Conservation (phyloP, 768 basidiomycete genomes). For the Coprinopsis strossmayeri region DNA sequence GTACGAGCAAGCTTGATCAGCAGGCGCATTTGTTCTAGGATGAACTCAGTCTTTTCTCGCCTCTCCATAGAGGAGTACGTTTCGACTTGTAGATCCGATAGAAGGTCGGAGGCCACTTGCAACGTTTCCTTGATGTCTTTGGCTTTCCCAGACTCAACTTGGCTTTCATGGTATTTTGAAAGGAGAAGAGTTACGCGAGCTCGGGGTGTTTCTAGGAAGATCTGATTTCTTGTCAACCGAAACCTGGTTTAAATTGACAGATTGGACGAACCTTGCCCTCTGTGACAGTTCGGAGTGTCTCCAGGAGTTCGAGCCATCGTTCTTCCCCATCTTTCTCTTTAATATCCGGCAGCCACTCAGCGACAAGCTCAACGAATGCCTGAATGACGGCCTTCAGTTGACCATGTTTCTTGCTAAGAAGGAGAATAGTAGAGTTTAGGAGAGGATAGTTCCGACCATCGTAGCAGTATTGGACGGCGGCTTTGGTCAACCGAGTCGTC, state of each 20-base stretch:
- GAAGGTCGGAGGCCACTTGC: conserved; percentile 83
- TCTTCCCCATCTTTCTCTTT: conserved; percentile 59
- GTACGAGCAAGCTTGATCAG: conserved; percentile 68
- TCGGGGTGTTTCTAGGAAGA: conserved; percentile 94
- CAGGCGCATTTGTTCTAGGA: conserved; percentile 95
- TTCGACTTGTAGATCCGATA: conserved; percentile 95
- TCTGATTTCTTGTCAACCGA: conserved; percentile 36
- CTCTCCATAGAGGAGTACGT: conserved; percentile 99
- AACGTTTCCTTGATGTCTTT: conserved; percentile 61
- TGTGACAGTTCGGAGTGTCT: conserved; percentile 85
- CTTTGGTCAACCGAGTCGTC: conserved; percentile 80
- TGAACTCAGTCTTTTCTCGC: conserved; percentile 96
- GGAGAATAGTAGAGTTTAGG: conserved; percentile 61
- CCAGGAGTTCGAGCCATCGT: conserved; percentile 81
- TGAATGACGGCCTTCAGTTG: conserved; percentile 89
- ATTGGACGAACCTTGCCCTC: conserved; percentile 81
- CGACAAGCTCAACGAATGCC: conserved; percentile 83
- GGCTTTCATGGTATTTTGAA: conserved; percentile 76
- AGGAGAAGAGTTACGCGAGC: conserved; percentile 90
- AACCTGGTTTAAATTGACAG: background rate
- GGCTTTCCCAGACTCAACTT: conserved; percentile 39
- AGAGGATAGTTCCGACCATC: conserved; percentile 61
- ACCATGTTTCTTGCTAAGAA: conserved; percentile 92
- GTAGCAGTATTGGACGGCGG: conserved; percentile 67
- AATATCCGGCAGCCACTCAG: conserved; percentile 77